A percentile compares a stretch with the other conserved stretches of the same genome.
Conservation (phyloP, 1,284 basidiomycete genomes). For the Tylopilus orsonianus region DNA sequence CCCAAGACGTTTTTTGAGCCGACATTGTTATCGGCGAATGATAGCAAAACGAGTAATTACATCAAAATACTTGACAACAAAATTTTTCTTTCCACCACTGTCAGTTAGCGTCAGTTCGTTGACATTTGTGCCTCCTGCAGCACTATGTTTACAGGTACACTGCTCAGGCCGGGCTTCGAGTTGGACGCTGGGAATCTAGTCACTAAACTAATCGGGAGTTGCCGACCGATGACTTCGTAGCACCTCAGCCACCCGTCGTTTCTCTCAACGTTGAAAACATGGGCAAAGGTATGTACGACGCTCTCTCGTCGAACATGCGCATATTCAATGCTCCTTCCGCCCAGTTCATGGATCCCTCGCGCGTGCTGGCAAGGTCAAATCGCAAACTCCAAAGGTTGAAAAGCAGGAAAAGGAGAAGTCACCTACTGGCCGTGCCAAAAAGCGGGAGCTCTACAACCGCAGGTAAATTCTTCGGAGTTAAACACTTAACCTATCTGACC, state of each 20-base stretch:
- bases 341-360: slow-evolving; percentile 99
- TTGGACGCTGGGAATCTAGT: too few species aligned
- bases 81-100: too few species aligned
- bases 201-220: slow-evolving; percentile 12
- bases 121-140: too few species aligned
- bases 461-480: slow-evolving; percentile 51
- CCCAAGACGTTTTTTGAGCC: slow-evolving; percentile 71
- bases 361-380: slow-evolving; percentile 99
- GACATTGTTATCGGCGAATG: slow-evolving; percentile 22
- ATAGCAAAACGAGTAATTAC: slow-evolving; percentile 14
- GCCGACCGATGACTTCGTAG: slow-evolving; percentile 21
- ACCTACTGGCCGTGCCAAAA: slow-evolving; percentile 94
- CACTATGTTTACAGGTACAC: too few species aligned
- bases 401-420: slow-evolving; percentile 97
- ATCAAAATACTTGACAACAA: slow-evolving; percentile 18
- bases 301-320: not conserved
- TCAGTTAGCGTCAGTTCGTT: too few species aligned
- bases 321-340: not conserved
- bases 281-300: slow-evolving; percentile 55
- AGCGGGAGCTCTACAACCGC: slow-evolving; percentile 92
- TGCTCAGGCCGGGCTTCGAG: too few species aligned
- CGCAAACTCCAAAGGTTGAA: slow-evolving; percentile 95
- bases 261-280: slow-evolving; percentile 46
- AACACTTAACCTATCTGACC: not conserved
- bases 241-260: slow-evolving; percentile 12